Percentiles rank a stretch among this genome's conserved stretches.
Evolutionary conservation across 2,329 filamentous ascomycete genomes (phyloP).

Genomic region (Phyllosticta capitalensis): DNA sequence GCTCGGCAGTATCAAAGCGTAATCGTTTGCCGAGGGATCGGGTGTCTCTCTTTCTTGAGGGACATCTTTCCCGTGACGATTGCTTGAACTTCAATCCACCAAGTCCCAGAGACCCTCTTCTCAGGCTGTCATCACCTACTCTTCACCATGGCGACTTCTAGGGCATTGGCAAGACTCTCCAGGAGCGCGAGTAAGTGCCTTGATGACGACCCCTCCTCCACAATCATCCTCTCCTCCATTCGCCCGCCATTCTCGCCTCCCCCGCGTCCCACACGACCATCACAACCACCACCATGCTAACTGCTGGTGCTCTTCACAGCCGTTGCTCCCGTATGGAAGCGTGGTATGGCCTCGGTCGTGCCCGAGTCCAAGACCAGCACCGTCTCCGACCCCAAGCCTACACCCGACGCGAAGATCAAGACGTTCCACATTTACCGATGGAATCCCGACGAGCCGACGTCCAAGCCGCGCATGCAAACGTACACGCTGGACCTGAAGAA

Average conservation of each 20-base stretch:
- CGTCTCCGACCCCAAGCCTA: slow-evolving; percentile 50
- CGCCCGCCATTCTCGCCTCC: background rate
- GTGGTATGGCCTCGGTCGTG: slow-evolving; percentile 31
- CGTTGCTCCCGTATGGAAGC: slow-evolving; percentile 18
- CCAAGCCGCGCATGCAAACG: slow-evolving; percentile 91
- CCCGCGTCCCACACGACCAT: background rate
- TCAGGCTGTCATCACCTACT: background rate
- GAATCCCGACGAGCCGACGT: slow-evolving; percentile 85
- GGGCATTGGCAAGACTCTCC: slow-evolving; percentile 28
- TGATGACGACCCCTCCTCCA: background rate
- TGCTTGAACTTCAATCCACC: background rate
- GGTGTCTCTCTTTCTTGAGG: background rate
- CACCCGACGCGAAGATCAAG: slow-evolving; percentile 60
- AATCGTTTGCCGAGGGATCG: slow-evolving; percentile 5
- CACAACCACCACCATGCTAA: background rate
- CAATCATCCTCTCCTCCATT: background rate
- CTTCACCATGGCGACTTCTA: slow-evolving; percentile 26
- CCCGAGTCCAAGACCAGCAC: slow-evolving; percentile 49
- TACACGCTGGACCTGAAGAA: slow-evolving; percentile 97
- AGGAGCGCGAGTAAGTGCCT: slow-evolving; percentile 25
- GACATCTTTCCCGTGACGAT: slow-evolving; percentile 4
- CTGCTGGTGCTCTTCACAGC: slow-evolving; percentile 20
- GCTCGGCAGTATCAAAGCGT: background rate
- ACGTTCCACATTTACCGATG: slow-evolving; percentile 98
- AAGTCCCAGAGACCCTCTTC: background rate